Evolutionary conservation across 768 basidiomycete genomes (phyloP), one percentile per base, ranked within the genome.

Genomic region (Chlorophyllum brunneum): DNA sequence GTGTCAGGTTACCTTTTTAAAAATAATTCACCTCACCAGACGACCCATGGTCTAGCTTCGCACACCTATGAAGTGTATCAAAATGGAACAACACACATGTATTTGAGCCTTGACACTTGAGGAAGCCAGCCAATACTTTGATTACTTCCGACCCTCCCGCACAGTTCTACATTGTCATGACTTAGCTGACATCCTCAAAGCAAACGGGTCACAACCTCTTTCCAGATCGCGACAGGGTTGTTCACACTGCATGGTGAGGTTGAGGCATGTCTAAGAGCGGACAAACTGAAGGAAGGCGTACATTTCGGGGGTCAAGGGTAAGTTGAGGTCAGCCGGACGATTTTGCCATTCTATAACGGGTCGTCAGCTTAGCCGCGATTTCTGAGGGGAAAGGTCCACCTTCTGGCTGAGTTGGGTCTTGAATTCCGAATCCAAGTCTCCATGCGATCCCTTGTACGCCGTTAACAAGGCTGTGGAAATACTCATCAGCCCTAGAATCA

Each of bases 381-480:
- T 42, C 30, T 34, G n/a, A 15, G 10, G 2, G n/a, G 16, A 27
- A 30, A 18, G 27, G 57, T 67, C 44, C 55, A 81, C 82, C 80
- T 73, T 84, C 83, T 0, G 82, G 82, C 63, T 81, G 67, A 13
- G 63, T 63, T 18, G 80, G 69, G 55, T 81, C 68, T 36, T 75
- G 62, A 29, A 85, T 65, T 11, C 82, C 82, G 58, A 82, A 83
- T 3, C 71, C 81, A 8, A 83, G 66, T 53, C 83, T 70, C 81
- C 81, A 85, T 34, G 82, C 79, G 44, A 83, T 78, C n/a, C 82
- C 81, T 61, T 80, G 79, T 10, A 80, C 68, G 27, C 78, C 79
- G 59, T 81, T 80, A 15, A 79, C 79, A 45, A 78, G 55, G 56
- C 81, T 81, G 38, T 15, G n/a, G n/a, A 9, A 5, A 16, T 5